These are phyloP conservation scores for Viola pubescens DNA, from an alignment of 441 rosid genomes.

Conservation along the genomic window DNA sequence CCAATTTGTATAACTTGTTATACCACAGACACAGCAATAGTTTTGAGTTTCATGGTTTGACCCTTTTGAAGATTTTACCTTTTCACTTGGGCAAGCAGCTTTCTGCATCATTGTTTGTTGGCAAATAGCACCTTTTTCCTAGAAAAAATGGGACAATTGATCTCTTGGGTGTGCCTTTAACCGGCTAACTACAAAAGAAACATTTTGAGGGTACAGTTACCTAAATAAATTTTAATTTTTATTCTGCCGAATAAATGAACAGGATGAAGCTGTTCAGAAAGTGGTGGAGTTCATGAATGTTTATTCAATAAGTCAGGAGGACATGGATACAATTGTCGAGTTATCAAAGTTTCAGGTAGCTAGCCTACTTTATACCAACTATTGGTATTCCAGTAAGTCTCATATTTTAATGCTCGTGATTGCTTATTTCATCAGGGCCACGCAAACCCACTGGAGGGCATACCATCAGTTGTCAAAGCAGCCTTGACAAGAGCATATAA, in stretches of 20 bases:
- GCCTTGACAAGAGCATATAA: slow-evolving; percentile 86
- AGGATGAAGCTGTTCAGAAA: slow-evolving; percentile 90
- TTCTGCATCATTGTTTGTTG: no score
- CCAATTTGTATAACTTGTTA: no score
- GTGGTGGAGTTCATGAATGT: slow-evolving; percentile 86
- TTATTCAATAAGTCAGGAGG: slow-evolving; percentile 89
- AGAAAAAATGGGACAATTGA: no score
- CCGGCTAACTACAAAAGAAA: no score
- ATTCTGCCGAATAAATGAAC: slow-evolving; percentile 1
- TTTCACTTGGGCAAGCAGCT: no score
- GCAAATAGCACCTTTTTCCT: no score
- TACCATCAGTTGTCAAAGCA: slow-evolving; percentile 73
- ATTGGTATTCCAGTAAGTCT: neutral
- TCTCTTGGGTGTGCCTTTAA: neutral
- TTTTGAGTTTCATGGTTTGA: no score
- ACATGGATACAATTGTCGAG: slow-evolving; percentile 69
- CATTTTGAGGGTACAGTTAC: no score
- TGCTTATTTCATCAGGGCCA: slow-evolving; percentile 50
- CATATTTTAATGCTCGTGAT: slow-evolving; percentile 2
- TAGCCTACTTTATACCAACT: neutral
- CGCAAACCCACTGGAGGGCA: slow-evolving; percentile 82
- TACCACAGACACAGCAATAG: no score
- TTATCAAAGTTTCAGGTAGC: slow-evolving; percentile 74
- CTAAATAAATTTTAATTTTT: neutral
- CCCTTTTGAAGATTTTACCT: no score